Base-by-base conservation (phyloP, 2,329 filamentous ascomycete genomes). In the Penicillium sp. region DNA sequence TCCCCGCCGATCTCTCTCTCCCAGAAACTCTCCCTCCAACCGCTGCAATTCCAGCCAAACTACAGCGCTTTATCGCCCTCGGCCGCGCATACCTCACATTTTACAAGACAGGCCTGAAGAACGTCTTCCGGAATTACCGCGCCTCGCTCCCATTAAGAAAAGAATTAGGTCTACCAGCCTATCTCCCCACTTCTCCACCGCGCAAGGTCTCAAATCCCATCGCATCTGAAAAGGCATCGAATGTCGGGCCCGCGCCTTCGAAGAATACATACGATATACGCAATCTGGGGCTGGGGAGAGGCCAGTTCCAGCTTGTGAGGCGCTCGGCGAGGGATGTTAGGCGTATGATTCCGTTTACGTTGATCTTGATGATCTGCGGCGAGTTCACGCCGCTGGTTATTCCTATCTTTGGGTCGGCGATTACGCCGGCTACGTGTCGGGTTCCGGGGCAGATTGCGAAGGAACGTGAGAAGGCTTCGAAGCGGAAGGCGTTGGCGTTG, bases 311-410 rank as follows among this genome's bases (percentile, higher is more conserved):
- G 63, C 82, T 96, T 2, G 74, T 89, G 50, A 78, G 78, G 58
- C 84, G 93, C 57, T 87, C 87, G 43, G 78, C 80, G 43, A 84
- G 89, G 66, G 95, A 98, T 72, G 76, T 91, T 46, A 78, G 85
- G n/a, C 87, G 91, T 24, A 80, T 97, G 52, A 91, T 93, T 0
- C 74, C 90, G 1, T 97, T 99, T 71, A 87, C 80, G 0, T 59
- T 96, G 3, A 78, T 97, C 49, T 81, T 96, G 7, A 67, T 93
- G 1, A 61, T 96, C 16, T 90, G 90, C 71, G 93, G 92, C 26
- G 93, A 98, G 75, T 88, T 96, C 76, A 90, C 93, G 1, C 91
- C 93, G 0, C 70, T 98, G 6, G 76, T 96, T 6, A 88, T 96
- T 1, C 78, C 92, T 7, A 83, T 86, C 31, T 78, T 96, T 26